phyloP scores from a whole-genome alignment of 1,284 basidiomycete species.

The Apiotrichum sp. region DNA sequence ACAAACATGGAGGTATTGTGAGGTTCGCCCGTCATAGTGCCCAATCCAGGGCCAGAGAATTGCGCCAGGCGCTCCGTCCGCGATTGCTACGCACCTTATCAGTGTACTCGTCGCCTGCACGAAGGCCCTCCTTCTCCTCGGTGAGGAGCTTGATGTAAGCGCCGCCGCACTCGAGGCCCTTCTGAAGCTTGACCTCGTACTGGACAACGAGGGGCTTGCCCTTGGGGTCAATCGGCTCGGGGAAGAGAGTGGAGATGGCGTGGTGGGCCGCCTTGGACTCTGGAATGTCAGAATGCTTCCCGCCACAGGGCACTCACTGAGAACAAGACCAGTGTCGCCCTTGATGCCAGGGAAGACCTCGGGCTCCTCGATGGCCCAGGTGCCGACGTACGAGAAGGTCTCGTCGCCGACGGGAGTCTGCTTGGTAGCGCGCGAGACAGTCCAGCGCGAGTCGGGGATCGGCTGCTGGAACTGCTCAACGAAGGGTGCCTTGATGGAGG shows the following conservation, averaged over 20 bases:
- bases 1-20: too few relatives aligned
- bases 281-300: slow-evolving; percentile 18
- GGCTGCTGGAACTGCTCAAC: slow-evolving; percentile 93
- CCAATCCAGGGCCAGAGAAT: too few relatives aligned
- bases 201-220: slow-evolving; percentile 89
- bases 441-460: slow-evolving; percentile 71
- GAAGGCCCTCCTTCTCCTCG: slow-evolving; percentile 65
- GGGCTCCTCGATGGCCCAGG: slow-evolving; percentile 94
- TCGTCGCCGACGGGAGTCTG: slow-evolving; percentile 89
- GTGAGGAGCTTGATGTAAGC: slow-evolving; percentile 94
- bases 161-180: slow-evolving; percentile 98
- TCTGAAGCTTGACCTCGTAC: slow-evolving; percentile 99
- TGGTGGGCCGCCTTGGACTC: slow-evolving; percentile 56
- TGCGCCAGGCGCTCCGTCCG: too few relatives aligned
- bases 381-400: slow-evolving; percentile 92
- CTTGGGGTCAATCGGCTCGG: slow-evolving; percentile 66
- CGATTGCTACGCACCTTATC: slow-evolving; percentile 54
- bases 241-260: slow-evolving; percentile 92
- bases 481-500: slow-evolving; percentile 83
- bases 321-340: slow-evolving; percentile 82
- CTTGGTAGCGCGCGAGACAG: slow-evolving; percentile 93
- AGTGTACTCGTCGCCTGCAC: slow-evolving; percentile 87
- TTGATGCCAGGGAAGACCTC: slow-evolving; percentile 61
- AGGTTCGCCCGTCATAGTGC: too few relatives aligned
- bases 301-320: slow-evolving; percentile 49